phyloP scores from a whole-genome alignment of 2,329 filamentous ascomycete species.

The Orbilia oligospora region DNA sequence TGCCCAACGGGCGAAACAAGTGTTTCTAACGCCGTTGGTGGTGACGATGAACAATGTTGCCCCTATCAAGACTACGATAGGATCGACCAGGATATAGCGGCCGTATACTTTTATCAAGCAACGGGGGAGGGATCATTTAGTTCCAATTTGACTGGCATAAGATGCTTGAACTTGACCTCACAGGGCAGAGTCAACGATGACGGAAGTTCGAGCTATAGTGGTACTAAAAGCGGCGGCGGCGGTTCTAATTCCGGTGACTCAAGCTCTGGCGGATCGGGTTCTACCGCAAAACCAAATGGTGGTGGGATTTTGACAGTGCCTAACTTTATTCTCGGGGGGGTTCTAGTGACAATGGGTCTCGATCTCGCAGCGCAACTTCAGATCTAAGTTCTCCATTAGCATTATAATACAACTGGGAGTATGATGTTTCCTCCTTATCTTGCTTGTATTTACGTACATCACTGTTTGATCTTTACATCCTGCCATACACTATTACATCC shows the following conservation, averaged over 20 bases:
- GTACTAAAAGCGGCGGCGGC: slow-evolving; percentile 29
- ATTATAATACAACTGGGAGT: background rate
- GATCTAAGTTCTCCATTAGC: background rate
- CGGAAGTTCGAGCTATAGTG: slow-evolving; percentile 45
- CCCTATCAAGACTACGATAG: slow-evolving; percentile 24
- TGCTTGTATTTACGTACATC: background rate
- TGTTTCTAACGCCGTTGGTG: slow-evolving; percentile 7
- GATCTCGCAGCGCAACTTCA: slow-evolving; percentile 31
- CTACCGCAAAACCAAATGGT: slow-evolving; percentile 41
- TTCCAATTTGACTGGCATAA: slow-evolving; percentile 42
- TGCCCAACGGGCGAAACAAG: slow-evolving; percentile 15
- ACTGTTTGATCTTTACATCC: too few relatives aligned
- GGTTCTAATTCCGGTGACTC: slow-evolving; percentile 20
- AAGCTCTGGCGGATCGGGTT: slow-evolving; percentile 16
- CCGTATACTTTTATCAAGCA: slow-evolving; percentile 37
- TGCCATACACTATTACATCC: too few relatives aligned
- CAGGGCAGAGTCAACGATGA: slow-evolving; percentile 42
- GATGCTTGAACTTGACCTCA: slow-evolving; percentile 48
- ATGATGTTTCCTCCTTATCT: background rate
- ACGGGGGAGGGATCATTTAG: background rate
- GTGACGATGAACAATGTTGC: slow-evolving; percentile 26
- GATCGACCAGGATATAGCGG: slow-evolving; percentile 34
- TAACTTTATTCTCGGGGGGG: slow-evolving; percentile 25
- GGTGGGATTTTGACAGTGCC: slow-evolving; percentile 30
- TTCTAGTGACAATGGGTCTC: slow-evolving; percentile 13